A percentile compares a stretch with the other conserved stretches of the same genome.
phyloP scores from a whole-genome alignment of 164 flowering plant species.

The Sextonia rubra region DNA sequence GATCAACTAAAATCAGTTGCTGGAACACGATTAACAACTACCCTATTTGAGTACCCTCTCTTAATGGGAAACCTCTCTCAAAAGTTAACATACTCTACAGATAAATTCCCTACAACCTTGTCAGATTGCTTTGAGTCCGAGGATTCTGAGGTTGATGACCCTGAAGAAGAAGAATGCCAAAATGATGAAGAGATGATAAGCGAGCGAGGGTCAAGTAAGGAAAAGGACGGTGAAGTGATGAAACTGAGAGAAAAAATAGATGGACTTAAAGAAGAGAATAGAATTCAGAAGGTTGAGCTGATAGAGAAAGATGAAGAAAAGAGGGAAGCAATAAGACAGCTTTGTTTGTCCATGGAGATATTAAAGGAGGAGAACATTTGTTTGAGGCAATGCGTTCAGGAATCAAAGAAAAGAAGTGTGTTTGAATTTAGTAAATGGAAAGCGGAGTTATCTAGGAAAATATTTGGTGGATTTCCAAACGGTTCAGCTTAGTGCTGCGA shows the following conservation, averaged over 20 bases:
- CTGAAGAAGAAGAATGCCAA: conserved; percentile 32
- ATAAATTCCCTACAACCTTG: conserved; percentile 24
- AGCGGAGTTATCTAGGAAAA: conserved; percentile 35
- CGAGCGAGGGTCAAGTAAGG: conserved; percentile 13
- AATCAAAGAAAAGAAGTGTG: conserved; percentile 29
- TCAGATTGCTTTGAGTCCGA: conserved; percentile 44
- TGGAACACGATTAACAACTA: conserved; percentile 23
- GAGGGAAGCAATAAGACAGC: conserved; percentile 82
- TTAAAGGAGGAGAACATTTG: conserved; percentile 56
- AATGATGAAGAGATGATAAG: conserved; percentile 14
- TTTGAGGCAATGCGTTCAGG: conserved; percentile 30
- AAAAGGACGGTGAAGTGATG: conserved; percentile 13
- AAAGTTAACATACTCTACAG: conserved; percentile 15
- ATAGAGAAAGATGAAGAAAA: conserved; percentile 84
- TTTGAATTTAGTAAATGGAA: conserved; percentile 35
- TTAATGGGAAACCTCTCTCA: conserved; percentile 23
- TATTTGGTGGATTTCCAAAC: conserved; percentile 27
- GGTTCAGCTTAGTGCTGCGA: conserved; percentile 2
- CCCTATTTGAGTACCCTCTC: conserved; percentile 35
- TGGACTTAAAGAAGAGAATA: conserved; percentile 55
- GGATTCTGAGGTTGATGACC: conserved; percentile 27
- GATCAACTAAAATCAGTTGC: conserved; percentile 56
- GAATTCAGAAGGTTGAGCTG: conserved; percentile 35
- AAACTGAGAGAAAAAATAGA: conserved; percentile 54
- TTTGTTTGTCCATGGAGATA: conserved; percentile 52